Percentiles rank a stretch among this genome's conserved stretches.
Conservation (phyloP, 2,329 filamentous ascomycete genomes). For the Diaporthe helianthi region DNA sequence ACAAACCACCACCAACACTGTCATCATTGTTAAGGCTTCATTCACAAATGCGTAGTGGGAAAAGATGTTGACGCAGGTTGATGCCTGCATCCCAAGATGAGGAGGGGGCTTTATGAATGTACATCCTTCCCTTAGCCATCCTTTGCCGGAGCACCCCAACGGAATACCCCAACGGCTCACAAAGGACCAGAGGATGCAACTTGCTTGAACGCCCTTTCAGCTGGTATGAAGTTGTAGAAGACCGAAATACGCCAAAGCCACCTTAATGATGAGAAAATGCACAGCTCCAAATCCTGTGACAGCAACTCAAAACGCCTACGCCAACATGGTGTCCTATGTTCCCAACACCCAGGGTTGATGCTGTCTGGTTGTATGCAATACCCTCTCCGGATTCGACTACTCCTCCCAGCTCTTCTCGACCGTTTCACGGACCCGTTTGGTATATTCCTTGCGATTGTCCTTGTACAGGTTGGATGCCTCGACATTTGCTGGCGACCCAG, state of each 20-base stretch:
- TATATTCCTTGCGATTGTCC: slow-evolving; percentile 96
- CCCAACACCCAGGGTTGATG: not conserved
- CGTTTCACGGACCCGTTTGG: slow-evolving; percentile 92
- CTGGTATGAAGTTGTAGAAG: slow-evolving; percentile 16
- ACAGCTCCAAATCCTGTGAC: slow-evolving; percentile 1
- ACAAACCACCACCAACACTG: not conserved
- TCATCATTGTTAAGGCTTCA: not conserved
- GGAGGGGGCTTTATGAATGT: not conserved
- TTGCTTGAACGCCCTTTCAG: not conserved
- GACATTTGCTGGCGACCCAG: slow-evolving; percentile 96
- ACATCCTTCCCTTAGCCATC: not conserved
- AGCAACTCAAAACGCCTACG: slow-evolving; percentile 20
- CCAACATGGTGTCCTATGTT: slow-evolving; percentile 1
- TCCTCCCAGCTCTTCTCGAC: slow-evolving; percentile 99
- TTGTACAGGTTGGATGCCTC: slow-evolving; percentile 99
- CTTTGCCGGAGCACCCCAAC: not conserved
- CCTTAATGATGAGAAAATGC: slow-evolving; percentile 8
- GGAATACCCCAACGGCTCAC: no score
- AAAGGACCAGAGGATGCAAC: not conserved
- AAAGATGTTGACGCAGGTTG: not conserved
- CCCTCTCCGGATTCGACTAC: slow-evolving; percentile 46
- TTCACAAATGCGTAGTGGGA: not conserved
- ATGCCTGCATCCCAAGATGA: not conserved
- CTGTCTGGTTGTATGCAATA: not conserved
- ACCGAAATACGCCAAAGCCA: slow-evolving; percentile 5